Evolutionary conservation across 2,329 filamentous ascomycete species (phyloP).

Genomic region (Fusarium dimerum): DNA sequence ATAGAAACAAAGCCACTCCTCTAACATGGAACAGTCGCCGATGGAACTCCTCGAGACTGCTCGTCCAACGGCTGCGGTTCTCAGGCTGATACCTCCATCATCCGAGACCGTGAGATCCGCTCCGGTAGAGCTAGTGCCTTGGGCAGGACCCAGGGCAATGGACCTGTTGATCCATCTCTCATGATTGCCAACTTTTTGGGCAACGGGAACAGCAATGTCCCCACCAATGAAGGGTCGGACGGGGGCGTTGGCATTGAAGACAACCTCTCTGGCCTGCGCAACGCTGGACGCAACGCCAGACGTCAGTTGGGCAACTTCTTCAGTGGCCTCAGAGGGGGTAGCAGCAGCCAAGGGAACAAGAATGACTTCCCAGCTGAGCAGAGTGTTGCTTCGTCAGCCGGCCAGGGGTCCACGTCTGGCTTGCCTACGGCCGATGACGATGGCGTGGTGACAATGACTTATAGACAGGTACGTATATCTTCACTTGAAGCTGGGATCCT

Average conservation of each 20-base stretch:
- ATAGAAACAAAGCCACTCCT: neutral
- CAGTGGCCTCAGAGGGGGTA: conserved; percentile 27
- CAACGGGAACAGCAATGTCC: conserved; percentile 24
- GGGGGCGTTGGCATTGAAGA: conserved; percentile 46
- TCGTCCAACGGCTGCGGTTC: conserved; percentile 61
- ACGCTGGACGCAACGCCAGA: conserved; percentile 20
- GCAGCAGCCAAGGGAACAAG: conserved; percentile 37
- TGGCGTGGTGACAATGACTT: conserved; percentile 63
- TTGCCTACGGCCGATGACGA: conserved; percentile 63
- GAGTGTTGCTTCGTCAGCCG: conserved; percentile 55
- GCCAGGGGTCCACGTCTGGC: conserved; percentile 53
- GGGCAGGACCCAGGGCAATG: conserved; percentile 63
- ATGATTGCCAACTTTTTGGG: conserved; percentile 65
- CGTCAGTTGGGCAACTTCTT: conserved; percentile 28
- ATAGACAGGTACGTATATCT: conserved; percentile 46
- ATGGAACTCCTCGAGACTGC: conserved; percentile 70
- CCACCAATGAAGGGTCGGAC: conserved; percentile 41
- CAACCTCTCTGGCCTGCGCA: conserved; percentile 35
- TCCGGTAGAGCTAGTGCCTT: conserved; percentile 56
- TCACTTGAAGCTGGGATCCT: conserved; percentile 5
- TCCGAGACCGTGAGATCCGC: conserved; percentile 60
- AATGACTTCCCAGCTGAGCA: conserved; percentile 32
- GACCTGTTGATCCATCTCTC: conserved; percentile 56
- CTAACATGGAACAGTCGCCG: conserved; percentile 46
- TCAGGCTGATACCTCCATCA: conserved; percentile 72